These are phyloP conservation scores for Phylloporus sp. DNA, from an alignment of 768 basidiomycete species.

Conservation along the genomic window DNA sequence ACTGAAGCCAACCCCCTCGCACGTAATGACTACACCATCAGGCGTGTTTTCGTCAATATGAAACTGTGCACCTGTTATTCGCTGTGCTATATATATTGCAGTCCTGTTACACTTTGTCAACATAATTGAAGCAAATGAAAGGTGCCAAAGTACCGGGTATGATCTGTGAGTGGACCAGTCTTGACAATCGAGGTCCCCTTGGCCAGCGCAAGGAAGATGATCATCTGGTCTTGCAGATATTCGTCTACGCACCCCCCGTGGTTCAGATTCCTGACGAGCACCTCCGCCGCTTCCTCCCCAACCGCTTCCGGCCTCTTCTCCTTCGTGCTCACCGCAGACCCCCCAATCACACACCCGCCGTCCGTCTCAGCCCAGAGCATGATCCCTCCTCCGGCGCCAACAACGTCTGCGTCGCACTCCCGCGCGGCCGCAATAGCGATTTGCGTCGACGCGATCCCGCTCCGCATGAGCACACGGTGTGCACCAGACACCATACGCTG, in stretches of 20 bases:
- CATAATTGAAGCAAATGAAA: neutral
- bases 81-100: constrained; percentile 71
- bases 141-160: constrained; percentile 51
- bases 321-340: constrained; percentile 61
- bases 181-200: constrained; percentile 57
- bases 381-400: constrained; percentile 69
- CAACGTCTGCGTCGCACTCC: constrained; percentile 42
- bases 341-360: constrained; percentile 62
- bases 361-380: constrained; percentile 73
- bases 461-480: constrained; percentile 34
- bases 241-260: constrained; percentile 75
- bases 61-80: constrained; percentile 66
- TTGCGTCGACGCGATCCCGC: constrained; percentile 24
- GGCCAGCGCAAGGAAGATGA: constrained; percentile 73
- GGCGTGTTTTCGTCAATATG: constrained; percentile 42
- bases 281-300: constrained; percentile 58
- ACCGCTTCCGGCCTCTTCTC: constrained; percentile 42
- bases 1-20: constrained; percentile 62
- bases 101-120: constrained; percentile 34
- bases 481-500: constrained; percentile 57
- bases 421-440: constrained; percentile 41
- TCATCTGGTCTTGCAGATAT: constrained; percentile 69
- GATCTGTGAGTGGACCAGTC: constrained; percentile 56
- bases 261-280: constrained; percentile 52
- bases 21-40: constrained; percentile 47